Conservation (phyloP, 768 basidiomycete genomes). For the Rhizopogon sp. region DNA sequence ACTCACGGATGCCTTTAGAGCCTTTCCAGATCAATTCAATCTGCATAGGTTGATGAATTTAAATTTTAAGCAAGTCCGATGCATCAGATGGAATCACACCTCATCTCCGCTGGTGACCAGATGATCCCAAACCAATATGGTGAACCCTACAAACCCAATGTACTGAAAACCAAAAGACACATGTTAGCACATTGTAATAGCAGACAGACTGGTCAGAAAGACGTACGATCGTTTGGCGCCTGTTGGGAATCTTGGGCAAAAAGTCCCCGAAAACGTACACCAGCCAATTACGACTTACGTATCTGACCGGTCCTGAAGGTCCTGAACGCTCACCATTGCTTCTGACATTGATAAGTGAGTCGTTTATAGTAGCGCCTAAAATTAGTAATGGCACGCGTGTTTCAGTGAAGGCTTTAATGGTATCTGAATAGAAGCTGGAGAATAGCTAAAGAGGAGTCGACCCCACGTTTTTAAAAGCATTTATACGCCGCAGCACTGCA, state of each 20-base stretch:
- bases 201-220: neutral
- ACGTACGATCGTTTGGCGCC: neutral
- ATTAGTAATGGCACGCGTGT: neutral
- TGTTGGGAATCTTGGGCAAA: neutral
- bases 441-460: no score
- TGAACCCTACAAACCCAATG: conserved; percentile 45
- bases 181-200: neutral
- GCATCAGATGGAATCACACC: conserved; percentile 10
- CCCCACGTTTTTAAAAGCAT: neutral
- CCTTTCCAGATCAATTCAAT: conserved; percentile 29
- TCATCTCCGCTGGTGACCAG: conserved; percentile 27
- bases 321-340: neutral
- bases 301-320: neutral
- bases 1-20: conserved; percentile 21
- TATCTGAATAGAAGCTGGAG: neutral
- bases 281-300: neutral
- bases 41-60: conserved; percentile 6
- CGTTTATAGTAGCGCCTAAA: neutral
- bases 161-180: conserved; percentile 26
- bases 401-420: neutral
- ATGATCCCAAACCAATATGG: conserved; percentile 41
- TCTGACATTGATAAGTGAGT: neutral
- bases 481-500: neutral
- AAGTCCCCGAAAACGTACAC: neutral
- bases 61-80: neutral